Base-by-base conservation (phyloP, 768 basidiomycete species). In the Tulasnella sp. region DNA sequence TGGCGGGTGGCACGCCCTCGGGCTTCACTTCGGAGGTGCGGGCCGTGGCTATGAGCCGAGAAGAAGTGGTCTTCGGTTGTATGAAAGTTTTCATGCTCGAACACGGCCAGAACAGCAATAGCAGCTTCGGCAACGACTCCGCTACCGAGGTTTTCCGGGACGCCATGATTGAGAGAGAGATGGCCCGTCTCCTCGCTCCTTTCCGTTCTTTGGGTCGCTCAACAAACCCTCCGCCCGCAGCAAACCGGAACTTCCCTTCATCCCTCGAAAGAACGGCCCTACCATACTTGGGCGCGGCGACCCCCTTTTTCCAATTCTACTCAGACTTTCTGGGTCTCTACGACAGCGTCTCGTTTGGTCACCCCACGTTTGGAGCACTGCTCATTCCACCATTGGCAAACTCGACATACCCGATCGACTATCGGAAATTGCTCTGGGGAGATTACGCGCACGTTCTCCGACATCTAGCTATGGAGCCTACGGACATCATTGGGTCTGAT, bases 31-130 rank as follows among this genome's bases (percentile, higher is more conserved):
- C 83, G 34, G 89, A 90, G 20, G 83, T 87, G 11, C n/a, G 74
- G 34, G 20, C 37, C 44, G 75, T 80, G n/a, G 48, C 37, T 20
- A 84, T 92, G 84, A 87, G 85, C 24, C 87, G 90, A 69, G 90
- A 91, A 76, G 90, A 93, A 82, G 86, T 89, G 1, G 87, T 93
- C 6, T 93, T 96, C 83, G 90, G 89, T 28, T 93, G 96, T 82
- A 97, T 98, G 95, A 95, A 94, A 82, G 91, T 98, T 22, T 96
- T 96, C 86, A 97, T 98, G 96, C 90, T 99, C 41, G 97, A 99
- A 85, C 94, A 97, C 84, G 95, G 90, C 1, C 92, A 94, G 83
- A 87, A 90, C 76, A 85, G 82, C 64, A 87, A 86, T 20, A 87
- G 89, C 79, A 88, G 89, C 34, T 69, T 82, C 31, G 58, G 72